Percentiles rank a stretch among this genome's conserved stretches.
Evolutionary conservation across 192 early-diverging fungal genomes (phyloP).

Genomic region (Entrophospora sp.): DNA sequence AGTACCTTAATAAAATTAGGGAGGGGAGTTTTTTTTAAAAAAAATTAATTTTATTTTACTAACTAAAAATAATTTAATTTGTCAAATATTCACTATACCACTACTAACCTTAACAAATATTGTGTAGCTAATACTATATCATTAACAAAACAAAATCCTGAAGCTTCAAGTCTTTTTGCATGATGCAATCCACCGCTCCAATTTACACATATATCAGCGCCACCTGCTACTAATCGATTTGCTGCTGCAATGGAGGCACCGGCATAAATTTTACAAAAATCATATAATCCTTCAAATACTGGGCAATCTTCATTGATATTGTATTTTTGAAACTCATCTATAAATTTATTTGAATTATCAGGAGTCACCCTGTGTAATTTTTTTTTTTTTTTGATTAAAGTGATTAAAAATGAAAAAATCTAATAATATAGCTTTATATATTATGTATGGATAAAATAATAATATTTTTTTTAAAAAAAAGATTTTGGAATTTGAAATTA

Average conservation of each 20-base stretch:
- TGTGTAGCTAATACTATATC: conserved; percentile 94
- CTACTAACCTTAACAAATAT: conserved; percentile 60
- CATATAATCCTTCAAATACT: conserved; percentile 94
- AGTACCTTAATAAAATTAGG: conserved; percentile 47
- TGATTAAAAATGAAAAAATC: too few species aligned
- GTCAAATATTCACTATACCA: background rate
- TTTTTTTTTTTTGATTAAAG: too few species aligned
- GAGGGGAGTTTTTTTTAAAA: background rate
- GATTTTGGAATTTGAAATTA: background rate
- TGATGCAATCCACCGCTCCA: conserved; percentile 99
- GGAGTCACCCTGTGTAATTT: conserved; percentile 68
- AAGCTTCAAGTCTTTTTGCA: conserved; percentile 75
- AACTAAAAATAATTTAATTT: background rate
- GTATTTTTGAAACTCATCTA: conserved; percentile 54
- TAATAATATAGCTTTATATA: too few species aligned
- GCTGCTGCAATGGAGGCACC: conserved; percentile 94
- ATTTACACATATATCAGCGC: conserved; percentile 89
- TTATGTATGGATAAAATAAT: too few species aligned
- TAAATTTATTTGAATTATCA: conserved; percentile 53
- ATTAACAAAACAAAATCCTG: conserved; percentile 98
- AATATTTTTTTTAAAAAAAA: too few species aligned
- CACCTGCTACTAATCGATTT: conserved; percentile 65
- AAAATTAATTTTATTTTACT: conserved; percentile 7
- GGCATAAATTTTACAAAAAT: conserved; percentile 86
- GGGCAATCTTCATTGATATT: conserved; percentile 98